Conservation (phyloP, 176 grass and related monocot species). For the Lolium multiflorum region DNA sequence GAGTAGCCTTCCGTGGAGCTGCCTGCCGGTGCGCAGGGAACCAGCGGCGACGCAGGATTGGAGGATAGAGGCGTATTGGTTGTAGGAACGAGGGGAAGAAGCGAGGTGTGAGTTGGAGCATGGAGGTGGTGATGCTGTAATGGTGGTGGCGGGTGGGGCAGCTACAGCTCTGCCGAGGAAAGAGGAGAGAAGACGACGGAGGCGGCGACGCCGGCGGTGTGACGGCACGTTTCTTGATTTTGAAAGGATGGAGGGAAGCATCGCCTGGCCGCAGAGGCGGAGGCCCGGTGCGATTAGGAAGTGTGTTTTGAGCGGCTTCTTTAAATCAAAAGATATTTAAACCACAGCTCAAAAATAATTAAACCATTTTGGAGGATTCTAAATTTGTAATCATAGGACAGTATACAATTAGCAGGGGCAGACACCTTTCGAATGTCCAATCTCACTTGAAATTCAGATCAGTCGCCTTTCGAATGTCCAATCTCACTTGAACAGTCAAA, state of each 20-base stretch:
- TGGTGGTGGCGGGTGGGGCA: background rate
- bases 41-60: slow-evolving; percentile 48
- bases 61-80: slow-evolving; percentile 51
- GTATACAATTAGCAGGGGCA: too few species aligned
- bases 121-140: background rate
- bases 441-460: too few species aligned
- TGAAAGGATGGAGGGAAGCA: slow-evolving; percentile 28
- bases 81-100: slow-evolving; percentile 23
- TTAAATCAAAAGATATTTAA: too few species aligned
- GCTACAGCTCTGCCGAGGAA: background rate
- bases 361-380: too few species aligned
- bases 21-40: slow-evolving; percentile 48
- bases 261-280: background rate
- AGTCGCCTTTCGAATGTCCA: too few species aligned
- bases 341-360: too few species aligned
- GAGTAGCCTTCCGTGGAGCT: slow-evolving; percentile 68
- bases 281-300: background rate
- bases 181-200: background rate
- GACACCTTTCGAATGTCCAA: too few species aligned
- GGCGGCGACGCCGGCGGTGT: slow-evolving; percentile 11
- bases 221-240: slow-evolving; percentile 31
- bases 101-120: background rate
- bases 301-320: too few species aligned
- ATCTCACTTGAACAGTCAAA: too few species aligned
- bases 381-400: too few species aligned